These are phyloP conservation scores for Trichoderma hamatum DNA, from an alignment of 2,329 filamentous ascomycete genomes.

Conservation along the genomic window DNA sequence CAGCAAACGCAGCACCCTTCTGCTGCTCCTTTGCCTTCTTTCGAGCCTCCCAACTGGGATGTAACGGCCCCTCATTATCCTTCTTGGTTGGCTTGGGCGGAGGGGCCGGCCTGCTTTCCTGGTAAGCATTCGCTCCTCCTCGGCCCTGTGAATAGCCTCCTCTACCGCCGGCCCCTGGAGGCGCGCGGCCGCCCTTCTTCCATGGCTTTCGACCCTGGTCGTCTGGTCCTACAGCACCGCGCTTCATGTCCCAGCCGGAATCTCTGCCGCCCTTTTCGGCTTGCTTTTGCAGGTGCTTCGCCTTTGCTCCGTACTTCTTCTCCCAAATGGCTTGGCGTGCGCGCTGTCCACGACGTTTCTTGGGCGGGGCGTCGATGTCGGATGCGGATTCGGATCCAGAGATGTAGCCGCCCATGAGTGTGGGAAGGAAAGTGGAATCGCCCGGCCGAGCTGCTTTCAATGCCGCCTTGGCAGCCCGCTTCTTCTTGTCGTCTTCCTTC, in stretches of 20 bases:
- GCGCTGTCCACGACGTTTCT: conserved; percentile 72
- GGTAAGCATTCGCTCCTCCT: neutral
- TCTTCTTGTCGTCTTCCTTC: conserved; percentile 27
- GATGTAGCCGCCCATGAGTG: conserved; percentile 78
- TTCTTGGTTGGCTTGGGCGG: conserved; percentile 41
- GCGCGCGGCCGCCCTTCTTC: conserved; percentile 53
- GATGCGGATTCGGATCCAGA: conserved; percentile 73
- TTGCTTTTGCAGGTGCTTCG: conserved; percentile 63
- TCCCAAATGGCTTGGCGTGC: conserved; percentile 80
- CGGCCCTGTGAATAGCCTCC: conserved; percentile 19
- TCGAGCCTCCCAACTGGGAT: conserved; percentile 43
- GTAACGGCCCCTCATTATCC: conserved; percentile 57
- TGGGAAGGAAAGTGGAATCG: conserved; percentile 69
- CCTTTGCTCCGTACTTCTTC: conserved; percentile 74
- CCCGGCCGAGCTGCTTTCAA: conserved; percentile 32
- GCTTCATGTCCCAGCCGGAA: conserved; percentile 60
- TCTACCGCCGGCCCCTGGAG: neutral
- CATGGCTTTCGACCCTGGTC: conserved; percentile 50
- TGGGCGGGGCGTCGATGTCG: conserved; percentile 63
- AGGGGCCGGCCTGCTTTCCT: conserved; percentile 31
- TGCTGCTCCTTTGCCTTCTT: conserved; percentile 33
- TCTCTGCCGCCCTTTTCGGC: conserved; percentile 44
- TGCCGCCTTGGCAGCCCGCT: conserved; percentile 30
- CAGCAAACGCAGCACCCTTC: conserved; percentile 31
- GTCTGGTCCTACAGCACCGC: conserved; percentile 55